These are phyloP conservation scores for Panaeolus papilionaceus DNA, from an alignment of 768 basidiomycete genomes.

Conservation along the genomic window DNA sequence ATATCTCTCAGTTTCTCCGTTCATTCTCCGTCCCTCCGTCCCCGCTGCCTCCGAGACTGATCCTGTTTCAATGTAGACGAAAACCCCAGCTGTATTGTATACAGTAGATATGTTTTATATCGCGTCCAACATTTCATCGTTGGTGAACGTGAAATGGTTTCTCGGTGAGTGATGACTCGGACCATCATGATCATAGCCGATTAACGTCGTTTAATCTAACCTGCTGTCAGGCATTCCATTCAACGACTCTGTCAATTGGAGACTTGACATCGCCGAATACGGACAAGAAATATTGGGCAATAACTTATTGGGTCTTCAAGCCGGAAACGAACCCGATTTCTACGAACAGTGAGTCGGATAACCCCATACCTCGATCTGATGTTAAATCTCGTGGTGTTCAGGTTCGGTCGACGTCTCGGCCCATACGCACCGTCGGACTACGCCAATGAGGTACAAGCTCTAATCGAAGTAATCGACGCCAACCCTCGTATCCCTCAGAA, in stretches of 20 bases:
- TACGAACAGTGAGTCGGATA: constrained; percentile 46
- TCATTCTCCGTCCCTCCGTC: background rate
- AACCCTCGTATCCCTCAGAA: constrained; percentile 34
- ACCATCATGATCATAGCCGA: background rate
- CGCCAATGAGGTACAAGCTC: constrained; percentile 42
- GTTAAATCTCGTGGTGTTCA: constrained; percentile 16
- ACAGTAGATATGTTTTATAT: constrained; percentile 61
- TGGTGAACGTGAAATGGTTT: constrained; percentile 72
- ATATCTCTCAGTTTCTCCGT: background rate
- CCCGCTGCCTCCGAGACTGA: constrained; percentile 47
- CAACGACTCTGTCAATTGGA: constrained; percentile 63
- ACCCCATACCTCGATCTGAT: constrained; percentile 17
- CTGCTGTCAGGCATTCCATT: constrained; percentile 53
- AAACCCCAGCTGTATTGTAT: constrained; percentile 73
- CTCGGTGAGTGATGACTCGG: constrained; percentile 25
- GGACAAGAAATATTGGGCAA: constrained; percentile 69
- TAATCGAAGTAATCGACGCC: constrained; percentile 32
- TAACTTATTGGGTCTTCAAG: constrained; percentile 68
- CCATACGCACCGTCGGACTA: constrained; percentile 50
- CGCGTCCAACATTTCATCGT: constrained; percentile 69
- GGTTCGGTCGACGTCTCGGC: constrained; percentile 41
- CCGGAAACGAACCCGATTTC: constrained; percentile 83
- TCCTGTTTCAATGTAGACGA: constrained; percentile 50
- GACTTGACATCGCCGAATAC: constrained; percentile 59
- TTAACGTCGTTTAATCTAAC: background rate